Base-by-base conservation (phyloP, 805 yeast species). In the Candida dajiaensis region DNA sequence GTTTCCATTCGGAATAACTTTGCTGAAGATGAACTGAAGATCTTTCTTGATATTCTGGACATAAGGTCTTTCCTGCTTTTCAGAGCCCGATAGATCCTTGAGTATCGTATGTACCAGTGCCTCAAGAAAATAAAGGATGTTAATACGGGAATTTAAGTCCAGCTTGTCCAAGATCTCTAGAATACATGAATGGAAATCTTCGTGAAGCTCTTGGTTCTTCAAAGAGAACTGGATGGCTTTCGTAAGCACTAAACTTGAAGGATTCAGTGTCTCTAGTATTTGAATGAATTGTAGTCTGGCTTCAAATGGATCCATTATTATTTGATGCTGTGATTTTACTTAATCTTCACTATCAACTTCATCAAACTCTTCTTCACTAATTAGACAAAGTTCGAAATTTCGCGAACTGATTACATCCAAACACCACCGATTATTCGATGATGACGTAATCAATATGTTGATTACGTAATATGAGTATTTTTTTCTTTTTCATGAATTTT, bases 271-370 rank as follows among this genome's bases (percentile, higher is more conserved):
- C 53, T 81, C 74, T 45, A 90, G 70, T 39, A 81, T 76, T 55
- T 81, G 86, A 6, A 80, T 73, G 56, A 90, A 83, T 63, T 84
- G 85, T 40, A 88, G 68, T 48, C 92, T 76, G 5, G 90, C 89
- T 58, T 88, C 96, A 63, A 92, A 87, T 1, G 96, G 82, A 61
- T 90, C 97, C 95, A 90, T 88, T 2, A 10, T 3, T 3, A 8
- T 28, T 13, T 13, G 6, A 13, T 3, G 31, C 31, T 28, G 31
- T 28, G 31, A 3, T 28, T 28, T 12, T 3, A 7, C n/a, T 11
- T n/a, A 28, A 13, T 13, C 31, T 28, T 28, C n/a, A 11, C 28
- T 10, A 25, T 25, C 28, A 25, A 10, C 12, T 25, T 11, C 13
- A 25, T 8, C 10, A 25, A 25, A 25, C 28, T n/a, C n/a, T n/a